phyloP scores from a whole-genome alignment of 1,284 basidiomycete genomes.

The Fomitopsis palustris region DNA sequence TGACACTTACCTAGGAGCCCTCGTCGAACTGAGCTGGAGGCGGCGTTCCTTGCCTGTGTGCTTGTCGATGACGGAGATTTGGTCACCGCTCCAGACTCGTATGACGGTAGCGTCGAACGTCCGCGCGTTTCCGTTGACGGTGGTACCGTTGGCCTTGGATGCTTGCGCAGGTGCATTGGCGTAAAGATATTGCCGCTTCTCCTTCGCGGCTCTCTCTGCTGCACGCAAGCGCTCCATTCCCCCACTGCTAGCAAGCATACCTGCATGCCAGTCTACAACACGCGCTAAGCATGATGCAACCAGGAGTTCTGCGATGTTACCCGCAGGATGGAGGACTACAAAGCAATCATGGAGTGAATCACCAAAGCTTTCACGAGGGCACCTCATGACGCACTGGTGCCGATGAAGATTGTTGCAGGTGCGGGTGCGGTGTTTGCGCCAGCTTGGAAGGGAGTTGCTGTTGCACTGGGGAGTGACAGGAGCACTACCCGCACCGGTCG shows the following conservation, averaged over 20 bases:
- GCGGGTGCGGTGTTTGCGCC: constrained; percentile 55
- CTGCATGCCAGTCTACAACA: constrained; percentile 97
- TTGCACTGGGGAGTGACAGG: constrained; percentile 81
- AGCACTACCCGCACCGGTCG: constrained; percentile 84
- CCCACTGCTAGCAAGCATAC: constrained; percentile 80
- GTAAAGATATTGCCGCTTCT: constrained; percentile 79
- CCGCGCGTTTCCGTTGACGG: constrained; percentile 42
- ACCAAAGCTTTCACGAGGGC: not conserved
- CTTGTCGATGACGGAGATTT: constrained; percentile 79
- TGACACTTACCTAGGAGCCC: constrained; percentile 72
- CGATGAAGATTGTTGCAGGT: constrained; percentile 85
- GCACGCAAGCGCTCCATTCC: constrained; percentile 85
- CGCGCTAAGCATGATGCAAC: constrained; percentile 85
- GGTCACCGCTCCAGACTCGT: constrained; percentile 92
- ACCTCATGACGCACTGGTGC: constrained; percentile 53
- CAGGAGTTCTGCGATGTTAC: constrained; percentile 92
- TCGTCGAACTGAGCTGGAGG: constrained; percentile 86
- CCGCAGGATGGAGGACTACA: constrained; percentile 83
- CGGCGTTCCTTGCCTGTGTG: constrained; percentile 76
- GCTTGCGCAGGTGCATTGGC: constrained; percentile 48
- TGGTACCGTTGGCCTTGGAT: constrained; percentile 41
- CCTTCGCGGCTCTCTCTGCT: constrained; percentile 84
- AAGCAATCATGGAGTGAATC: not conserved
- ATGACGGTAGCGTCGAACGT: constrained; percentile 83
- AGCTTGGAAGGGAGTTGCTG: constrained; percentile 80